phyloP scores from a whole-genome alignment of 1,284 basidiomycete species.

The Clitocybe nebularis region DNA sequence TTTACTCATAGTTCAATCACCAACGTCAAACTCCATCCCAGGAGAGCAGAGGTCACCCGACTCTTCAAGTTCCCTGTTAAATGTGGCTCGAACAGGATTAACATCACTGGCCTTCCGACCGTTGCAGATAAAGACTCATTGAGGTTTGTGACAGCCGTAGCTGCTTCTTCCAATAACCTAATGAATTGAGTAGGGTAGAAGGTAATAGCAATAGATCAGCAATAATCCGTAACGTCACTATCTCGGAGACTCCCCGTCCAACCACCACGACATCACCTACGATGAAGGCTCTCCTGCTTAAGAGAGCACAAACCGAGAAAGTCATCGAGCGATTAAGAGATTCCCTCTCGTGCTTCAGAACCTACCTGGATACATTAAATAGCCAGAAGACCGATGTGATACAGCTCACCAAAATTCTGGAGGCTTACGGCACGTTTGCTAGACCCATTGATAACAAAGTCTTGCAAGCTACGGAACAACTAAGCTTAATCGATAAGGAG shows the following conservation, averaged over 20 bases:
- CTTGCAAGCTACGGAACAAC: neutral
- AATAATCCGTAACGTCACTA: constrained; percentile 32
- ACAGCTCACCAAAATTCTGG: constrained; percentile 11
- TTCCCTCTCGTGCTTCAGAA: constrained; percentile 17
- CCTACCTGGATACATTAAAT: constrained; percentile 21
- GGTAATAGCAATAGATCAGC: constrained; percentile 22
- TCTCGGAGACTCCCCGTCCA: constrained; percentile 17
- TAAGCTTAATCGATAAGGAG: constrained; percentile 1
- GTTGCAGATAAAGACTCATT: constrained; percentile 27
- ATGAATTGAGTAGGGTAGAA: constrained; percentile 22
- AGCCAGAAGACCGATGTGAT: constrained; percentile 15
- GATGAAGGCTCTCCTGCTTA: constrained; percentile 18
- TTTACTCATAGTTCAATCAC: constrained; percentile 26
- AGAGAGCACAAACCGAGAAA: constrained; percentile 18
- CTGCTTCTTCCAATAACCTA: neutral
- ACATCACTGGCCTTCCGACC: constrained; percentile 26
- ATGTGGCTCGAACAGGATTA: constrained; percentile 29
- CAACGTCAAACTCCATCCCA: constrained; percentile 29
- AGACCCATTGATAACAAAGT: neutral
- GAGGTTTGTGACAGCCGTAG: constrained; percentile 20
- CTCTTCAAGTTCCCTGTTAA: constrained; percentile 26
- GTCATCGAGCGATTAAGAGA: constrained; percentile 22
- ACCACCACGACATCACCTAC: constrained; percentile 13
- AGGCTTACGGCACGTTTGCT: constrained; percentile 9
- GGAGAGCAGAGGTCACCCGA: constrained; percentile 30